These are phyloP conservation scores for Magnolia kwangsiensis DNA, from an alignment of 164 flowering plant species.

Conservation along the genomic window DNA sequence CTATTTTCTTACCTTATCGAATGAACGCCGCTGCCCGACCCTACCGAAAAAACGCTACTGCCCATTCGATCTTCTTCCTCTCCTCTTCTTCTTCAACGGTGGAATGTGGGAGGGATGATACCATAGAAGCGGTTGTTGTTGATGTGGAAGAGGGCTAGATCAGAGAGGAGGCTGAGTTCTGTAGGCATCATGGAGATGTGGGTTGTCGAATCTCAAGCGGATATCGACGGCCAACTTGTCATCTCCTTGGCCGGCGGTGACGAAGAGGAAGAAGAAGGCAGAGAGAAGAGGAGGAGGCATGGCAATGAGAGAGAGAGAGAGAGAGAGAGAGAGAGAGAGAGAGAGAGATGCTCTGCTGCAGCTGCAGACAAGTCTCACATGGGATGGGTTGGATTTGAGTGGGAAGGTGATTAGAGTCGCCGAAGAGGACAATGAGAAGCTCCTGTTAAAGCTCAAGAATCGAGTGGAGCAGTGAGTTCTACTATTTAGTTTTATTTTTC, in stretches of 20 bases:
- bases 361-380: conserved; percentile 2
- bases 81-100: neutral
- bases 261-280: conserved; percentile 3
- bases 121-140: conserved; percentile 90
- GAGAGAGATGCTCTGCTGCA: neutral
- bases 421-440: no score
- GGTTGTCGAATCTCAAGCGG: conserved; percentile 23
- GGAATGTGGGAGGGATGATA: conserved; percentile 43
- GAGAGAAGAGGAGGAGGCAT: conserved; percentile 12
- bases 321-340: no score
- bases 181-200: conserved; percentile 46
- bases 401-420: neutral
- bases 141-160: conserved; percentile 75
- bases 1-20: no score
- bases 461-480: no score
- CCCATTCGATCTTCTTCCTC: no score
- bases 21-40: no score
- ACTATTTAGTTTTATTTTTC: no score
- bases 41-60: no score
- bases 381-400: neutral
- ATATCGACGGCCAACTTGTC: conserved; percentile 1
- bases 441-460: no score
- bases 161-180: conserved; percentile 63
- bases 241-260: neutral
- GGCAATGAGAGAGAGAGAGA: neutral